Evolutionary conservation across 2,329 filamentous ascomycete genomes (phyloP).

Genomic region (Microcyclospora pomicola): DNA sequence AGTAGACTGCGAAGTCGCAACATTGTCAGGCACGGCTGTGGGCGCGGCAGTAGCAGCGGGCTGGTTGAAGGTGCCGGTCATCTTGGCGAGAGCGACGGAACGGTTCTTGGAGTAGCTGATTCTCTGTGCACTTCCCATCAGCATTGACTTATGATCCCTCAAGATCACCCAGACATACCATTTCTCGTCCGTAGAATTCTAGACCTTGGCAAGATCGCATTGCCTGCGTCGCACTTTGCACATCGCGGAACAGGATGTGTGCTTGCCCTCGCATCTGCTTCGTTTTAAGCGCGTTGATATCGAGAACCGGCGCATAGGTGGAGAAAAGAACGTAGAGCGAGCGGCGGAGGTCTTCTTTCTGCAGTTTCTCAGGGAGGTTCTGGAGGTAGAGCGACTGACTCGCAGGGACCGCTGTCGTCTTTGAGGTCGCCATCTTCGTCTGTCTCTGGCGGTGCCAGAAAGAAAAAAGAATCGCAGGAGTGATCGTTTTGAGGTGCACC

Average conservation of each 20-base stretch:
- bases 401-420: constrained; percentile 1
- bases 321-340: constrained; percentile 88
- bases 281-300: constrained; percentile 81
- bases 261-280: constrained; percentile 91
- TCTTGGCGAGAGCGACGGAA: constrained; percentile 75
- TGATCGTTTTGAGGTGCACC: no score
- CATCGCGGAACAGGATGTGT: constrained; percentile 78
- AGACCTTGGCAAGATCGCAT: constrained; percentile 80
- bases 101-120: constrained; percentile 84
- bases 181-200: constrained; percentile 67
- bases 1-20: constrained; percentile 37
- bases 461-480: no score
- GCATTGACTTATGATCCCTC: constrained; percentile 1
- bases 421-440: background rate
- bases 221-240: constrained; percentile 83
- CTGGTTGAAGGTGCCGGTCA: constrained; percentile 78
- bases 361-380: constrained; percentile 80
- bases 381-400: constrained; percentile 64
- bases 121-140: constrained; percentile 42
- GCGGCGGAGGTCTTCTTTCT: constrained; percentile 74
- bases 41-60: constrained; percentile 30
- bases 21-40: constrained; percentile 9
- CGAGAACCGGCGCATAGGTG: constrained; percentile 82
- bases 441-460: no score
- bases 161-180: constrained; percentile 46